Conservation (phyloP, 2,329 filamentous ascomycete genomes). For the Verticillium longisporum region DNA sequence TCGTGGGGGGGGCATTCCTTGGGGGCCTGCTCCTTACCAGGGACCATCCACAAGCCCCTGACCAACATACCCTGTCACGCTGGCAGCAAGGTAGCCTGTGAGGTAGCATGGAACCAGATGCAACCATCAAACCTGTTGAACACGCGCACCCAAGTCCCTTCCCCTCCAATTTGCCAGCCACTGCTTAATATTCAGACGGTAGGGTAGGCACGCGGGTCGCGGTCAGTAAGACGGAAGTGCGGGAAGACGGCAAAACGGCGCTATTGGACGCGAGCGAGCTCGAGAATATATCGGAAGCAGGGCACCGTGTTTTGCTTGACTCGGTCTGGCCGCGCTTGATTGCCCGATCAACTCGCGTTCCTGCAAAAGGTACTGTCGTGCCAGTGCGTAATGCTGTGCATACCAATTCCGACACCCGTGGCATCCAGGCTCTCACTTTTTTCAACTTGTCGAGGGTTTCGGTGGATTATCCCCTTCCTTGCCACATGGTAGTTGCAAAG, state of each 20-base stretch:
- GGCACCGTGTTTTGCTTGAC: not conserved
- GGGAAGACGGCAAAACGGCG: not conserved
- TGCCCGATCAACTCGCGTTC: not conserved
- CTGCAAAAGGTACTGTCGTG: not conserved
- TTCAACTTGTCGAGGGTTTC: not conserved
- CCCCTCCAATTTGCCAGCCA: not conserved
- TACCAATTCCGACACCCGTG: not conserved
- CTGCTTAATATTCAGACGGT: not conserved
- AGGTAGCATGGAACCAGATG: not conserved
- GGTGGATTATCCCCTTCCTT: not conserved
- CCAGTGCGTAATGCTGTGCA: not conserved
- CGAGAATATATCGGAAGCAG: not conserved
- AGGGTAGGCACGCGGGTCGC: not conserved
- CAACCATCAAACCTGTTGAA: not conserved
- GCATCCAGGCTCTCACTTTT: not conserved
- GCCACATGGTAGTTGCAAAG: no score
- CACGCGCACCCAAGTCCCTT: not conserved
- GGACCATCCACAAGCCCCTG: not conserved
- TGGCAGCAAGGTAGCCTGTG: not conserved
- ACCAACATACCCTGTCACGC: not conserved
- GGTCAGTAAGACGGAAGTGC: not conserved
- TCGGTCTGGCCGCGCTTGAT: not conserved
- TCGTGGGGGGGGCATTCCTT: no score
- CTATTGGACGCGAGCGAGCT: not conserved
- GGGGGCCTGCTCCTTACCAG: no score